Evolutionary conservation across 345 rosid genomes (phyloP).

Genomic region (Hypericum androsaemum): DNA sequence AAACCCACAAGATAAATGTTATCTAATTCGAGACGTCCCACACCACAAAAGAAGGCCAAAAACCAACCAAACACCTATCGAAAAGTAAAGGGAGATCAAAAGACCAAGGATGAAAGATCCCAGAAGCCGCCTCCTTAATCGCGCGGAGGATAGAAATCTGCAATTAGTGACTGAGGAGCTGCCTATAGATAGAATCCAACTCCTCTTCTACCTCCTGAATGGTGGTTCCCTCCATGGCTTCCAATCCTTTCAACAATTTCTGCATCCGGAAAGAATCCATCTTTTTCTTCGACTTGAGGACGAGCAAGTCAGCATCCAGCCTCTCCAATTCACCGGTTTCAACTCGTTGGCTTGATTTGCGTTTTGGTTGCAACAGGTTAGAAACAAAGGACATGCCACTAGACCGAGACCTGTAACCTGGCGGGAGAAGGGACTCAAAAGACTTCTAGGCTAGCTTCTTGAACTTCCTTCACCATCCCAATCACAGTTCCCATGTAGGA

Average conservation of each 20-base stretch:
- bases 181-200: constrained; percentile 15
- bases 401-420: constrained; percentile 3
- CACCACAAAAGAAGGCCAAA: no score
- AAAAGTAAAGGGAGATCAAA: no score
- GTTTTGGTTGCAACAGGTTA: constrained; percentile 8
- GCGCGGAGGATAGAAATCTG: no score
- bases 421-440: no score
- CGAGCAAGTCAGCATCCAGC: neutral
- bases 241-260: no score
- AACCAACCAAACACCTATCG: no score
- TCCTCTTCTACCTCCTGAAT: constrained; percentile 15
- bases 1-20: no score
- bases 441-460: constrained; percentile 18
- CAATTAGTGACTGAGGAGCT: no score
- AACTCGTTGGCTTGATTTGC: neutral
- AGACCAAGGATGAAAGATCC: no score
- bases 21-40: no score
- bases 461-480: constrained; percentile 22
- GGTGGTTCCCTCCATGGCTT: neutral
- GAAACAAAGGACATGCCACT: constrained; percentile 15
- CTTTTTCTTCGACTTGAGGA: neutral
- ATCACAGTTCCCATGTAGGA: neutral
- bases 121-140: no score
- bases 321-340: constrained; percentile 2
- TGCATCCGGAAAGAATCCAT: neutral